phyloP scores from a whole-genome alignment of 441 rosid genomes.

The Populus hybrid region DNA sequence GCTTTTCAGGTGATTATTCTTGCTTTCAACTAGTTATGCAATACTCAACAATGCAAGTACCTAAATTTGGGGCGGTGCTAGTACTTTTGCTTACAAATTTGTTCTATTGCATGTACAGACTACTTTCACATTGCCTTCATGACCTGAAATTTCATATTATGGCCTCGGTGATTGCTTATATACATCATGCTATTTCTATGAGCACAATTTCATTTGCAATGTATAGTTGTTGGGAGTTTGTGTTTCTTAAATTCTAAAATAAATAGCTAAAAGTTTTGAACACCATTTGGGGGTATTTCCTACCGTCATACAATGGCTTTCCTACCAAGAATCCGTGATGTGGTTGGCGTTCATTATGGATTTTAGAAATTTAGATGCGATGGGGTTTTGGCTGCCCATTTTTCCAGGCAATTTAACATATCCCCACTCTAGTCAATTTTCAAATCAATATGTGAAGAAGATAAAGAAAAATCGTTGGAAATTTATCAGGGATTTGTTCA shows the following conservation, averaged over 20 bases:
- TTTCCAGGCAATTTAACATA: neutral
- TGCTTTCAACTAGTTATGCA: neutral
- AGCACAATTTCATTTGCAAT: neutral
- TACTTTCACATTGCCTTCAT: neutral
- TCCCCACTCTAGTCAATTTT: neutral
- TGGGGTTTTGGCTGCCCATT: neutral
- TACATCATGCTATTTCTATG: neutral
- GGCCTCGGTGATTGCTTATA: neutral
- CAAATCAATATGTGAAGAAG: neutral
- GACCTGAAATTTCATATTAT: neutral
- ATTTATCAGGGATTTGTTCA: neutral
- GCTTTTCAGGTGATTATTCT: constrained; percentile 61
- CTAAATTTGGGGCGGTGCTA: neutral
- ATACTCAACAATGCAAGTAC: neutral
- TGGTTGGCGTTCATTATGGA: neutral
- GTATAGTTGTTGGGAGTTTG: neutral
- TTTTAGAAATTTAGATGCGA: neutral
- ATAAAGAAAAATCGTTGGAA: neutral
- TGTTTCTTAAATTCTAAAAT: neutral
- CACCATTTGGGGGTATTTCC: neutral
- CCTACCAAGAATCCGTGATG: neutral
- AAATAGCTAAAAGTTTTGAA: neutral
- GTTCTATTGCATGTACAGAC: neutral
- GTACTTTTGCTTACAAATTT: neutral
- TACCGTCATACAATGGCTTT: neutral